Percentiles rank a stretch among this genome's conserved stretches.
Conservation (phyloP, 345 rosid genomes). For the Trapa incisa region DNA sequence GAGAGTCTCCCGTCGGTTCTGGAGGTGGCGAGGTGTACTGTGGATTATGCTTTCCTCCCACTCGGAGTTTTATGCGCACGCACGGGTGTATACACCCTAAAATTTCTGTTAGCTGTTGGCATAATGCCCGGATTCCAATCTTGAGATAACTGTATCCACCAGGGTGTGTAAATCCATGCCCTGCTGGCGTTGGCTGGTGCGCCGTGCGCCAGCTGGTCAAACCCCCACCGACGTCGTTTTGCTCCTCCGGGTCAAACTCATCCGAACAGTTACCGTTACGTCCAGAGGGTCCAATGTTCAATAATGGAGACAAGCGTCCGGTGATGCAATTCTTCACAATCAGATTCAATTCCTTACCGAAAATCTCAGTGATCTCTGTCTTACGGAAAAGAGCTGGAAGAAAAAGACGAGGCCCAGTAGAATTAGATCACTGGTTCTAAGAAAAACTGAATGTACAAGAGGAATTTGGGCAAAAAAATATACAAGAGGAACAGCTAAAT, state of each 20-base stretch:
- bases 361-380: constrained; percentile 1
- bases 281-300: too few species aligned
- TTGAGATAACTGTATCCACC: too few species aligned
- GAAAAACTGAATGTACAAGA: constrained; percentile 5
- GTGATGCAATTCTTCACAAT: too few species aligned
- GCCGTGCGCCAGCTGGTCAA: background rate
- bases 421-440: background rate
- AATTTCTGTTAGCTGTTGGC: too few species aligned
- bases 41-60: constrained; percentile 25
- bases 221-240: background rate
- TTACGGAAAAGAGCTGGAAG: constrained; percentile 5
- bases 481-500: background rate
- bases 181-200: background rate
- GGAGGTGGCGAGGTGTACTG: constrained; percentile 25
- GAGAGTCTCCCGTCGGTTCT: constrained; percentile 14
- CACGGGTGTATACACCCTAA: background rate
- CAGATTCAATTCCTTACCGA: too few species aligned
- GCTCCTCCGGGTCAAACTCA: too few species aligned
- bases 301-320: background rate
- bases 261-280: too few species aligned
- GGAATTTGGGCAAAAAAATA: background rate
- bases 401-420: background rate
- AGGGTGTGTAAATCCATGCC: background rate
- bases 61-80: background rate
- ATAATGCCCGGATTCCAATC: too few species aligned